These are phyloP conservation scores for Cladorrhinum sp. DNA, from an alignment of 2,329 filamentous ascomycete species.

Conservation along the genomic window DNA sequence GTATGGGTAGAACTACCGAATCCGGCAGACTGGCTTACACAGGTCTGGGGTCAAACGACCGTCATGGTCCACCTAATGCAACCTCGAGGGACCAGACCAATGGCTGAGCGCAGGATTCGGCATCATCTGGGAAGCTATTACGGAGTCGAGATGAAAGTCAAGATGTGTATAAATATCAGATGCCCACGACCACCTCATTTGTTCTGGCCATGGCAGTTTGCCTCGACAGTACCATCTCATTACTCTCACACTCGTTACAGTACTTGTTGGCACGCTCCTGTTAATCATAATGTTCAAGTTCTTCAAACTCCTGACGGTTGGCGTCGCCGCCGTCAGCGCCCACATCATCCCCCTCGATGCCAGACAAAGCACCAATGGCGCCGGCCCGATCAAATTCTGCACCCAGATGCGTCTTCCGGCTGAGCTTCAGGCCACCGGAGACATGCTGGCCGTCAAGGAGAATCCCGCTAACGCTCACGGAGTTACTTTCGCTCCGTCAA, in stretches of 20 bases:
- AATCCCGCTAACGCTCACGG: conserved; percentile 6
- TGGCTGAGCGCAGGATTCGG: background rate
- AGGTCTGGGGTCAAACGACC: background rate
- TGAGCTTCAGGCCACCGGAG: background rate
- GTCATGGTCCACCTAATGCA: background rate
- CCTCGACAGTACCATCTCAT: background rate
- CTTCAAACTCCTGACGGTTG: background rate
- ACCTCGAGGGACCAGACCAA: background rate
- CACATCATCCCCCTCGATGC: background rate
- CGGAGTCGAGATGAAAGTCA: background rate
- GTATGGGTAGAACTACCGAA: background rate
- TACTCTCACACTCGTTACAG: background rate
- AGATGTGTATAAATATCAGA: background rate
- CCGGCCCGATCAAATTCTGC: background rate
- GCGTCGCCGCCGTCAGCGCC: conserved; percentile 1
- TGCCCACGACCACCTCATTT: background rate
- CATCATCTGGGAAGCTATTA: too few species aligned
- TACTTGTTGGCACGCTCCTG: background rate
- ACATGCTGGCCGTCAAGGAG: background rate
- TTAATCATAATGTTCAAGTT: background rate
- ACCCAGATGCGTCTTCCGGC: conserved; percentile 4
- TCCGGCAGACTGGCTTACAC: background rate
- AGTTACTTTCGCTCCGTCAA: background rate
- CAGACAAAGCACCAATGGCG: background rate
- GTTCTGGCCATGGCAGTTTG: background rate